Evolutionary conservation across 148 eudicot genomes (phyloP).

Genomic region (Camellia japonica): DNA sequence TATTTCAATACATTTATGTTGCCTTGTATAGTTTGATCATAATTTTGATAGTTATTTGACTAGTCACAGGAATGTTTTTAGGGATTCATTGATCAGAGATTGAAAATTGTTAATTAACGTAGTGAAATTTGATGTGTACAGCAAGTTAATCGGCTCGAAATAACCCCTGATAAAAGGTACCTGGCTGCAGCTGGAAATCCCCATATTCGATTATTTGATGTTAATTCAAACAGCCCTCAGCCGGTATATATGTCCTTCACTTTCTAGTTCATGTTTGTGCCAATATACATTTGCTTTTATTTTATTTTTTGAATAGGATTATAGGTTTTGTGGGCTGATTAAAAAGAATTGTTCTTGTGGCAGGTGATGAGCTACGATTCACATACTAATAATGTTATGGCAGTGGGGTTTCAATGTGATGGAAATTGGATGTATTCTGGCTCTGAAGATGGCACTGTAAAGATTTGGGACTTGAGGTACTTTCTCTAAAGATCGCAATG

Average conservation of each 20-base stretch:
- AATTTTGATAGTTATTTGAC: neutral
- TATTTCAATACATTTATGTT: neutral
- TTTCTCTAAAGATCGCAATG: slow-evolving; percentile 13
- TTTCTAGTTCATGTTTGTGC: neutral
- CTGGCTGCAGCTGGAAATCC: slow-evolving; percentile 96
- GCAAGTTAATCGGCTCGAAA: slow-evolving; percentile 96
- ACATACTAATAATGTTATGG: slow-evolving; percentile 95
- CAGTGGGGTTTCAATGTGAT: slow-evolving; percentile 96
- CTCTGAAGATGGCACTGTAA: slow-evolving; percentile 99
- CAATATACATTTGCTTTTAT: neutral
- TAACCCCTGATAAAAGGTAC: slow-evolving; percentile 85
- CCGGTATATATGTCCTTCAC: slow-evolving; percentile 47
- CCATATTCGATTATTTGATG: slow-evolving; percentile 86
- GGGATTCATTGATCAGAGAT: neutral
- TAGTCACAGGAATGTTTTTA: neutral
- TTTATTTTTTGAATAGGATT: neutral
- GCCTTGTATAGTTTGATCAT: neutral
- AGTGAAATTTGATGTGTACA: slow-evolving; percentile 24
- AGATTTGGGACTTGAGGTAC: slow-evolving; percentile 96
- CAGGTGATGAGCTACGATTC: slow-evolving; percentile 98
- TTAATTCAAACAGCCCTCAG: slow-evolving; percentile 71
- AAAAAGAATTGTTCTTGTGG: slow-evolving; percentile 11
- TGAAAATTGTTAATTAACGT: neutral
- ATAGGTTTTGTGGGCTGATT: slow-evolving; percentile 5
- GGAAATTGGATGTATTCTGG: slow-evolving; percentile 99